These are phyloP conservation scores for Naganishia onofrii DNA, from an alignment of 768 basidiomycete species.

Conservation along the genomic window DNA sequence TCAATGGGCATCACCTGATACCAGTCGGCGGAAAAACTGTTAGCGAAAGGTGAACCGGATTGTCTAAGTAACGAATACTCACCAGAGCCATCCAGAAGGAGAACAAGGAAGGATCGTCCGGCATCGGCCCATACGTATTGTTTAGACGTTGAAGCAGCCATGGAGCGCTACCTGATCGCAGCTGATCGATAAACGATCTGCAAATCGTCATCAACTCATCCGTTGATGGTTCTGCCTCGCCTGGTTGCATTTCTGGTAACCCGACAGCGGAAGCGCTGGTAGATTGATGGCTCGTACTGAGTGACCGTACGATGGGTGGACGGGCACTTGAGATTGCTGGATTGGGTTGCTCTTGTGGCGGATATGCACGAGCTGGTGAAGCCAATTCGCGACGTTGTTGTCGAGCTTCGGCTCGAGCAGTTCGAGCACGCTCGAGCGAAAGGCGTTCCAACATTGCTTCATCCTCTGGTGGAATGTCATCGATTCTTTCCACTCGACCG, in stretches of 20 bases:
- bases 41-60: not conserved
- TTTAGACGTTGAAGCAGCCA: slow-evolving; percentile 89
- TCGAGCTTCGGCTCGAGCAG: slow-evolving; percentile 1
- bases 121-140: slow-evolving; percentile 73
- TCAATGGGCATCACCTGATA: slow-evolving; percentile 72
- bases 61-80: slow-evolving; percentile 43
- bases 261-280: not conserved
- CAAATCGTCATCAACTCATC: slow-evolving; percentile 63
- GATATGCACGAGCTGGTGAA: too few species aligned
- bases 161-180: slow-evolving; percentile 71
- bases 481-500: slow-evolving; percentile 67
- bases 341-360: not conserved
- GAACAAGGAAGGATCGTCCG: slow-evolving; percentile 67
- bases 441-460: slow-evolving; percentile 52
- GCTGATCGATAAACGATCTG: slow-evolving; percentile 62
- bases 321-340: not conserved
- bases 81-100: slow-evolving; percentile 83
- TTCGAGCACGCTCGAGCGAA: slow-evolving; percentile 39
- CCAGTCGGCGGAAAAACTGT: slow-evolving; percentile 41
- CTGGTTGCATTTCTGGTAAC: slow-evolving; percentile 15
- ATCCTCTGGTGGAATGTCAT: slow-evolving; percentile 55
- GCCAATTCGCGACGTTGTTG: not conserved
- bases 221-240: slow-evolving; percentile 51
- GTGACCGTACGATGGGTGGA: slow-evolving; percentile 3
- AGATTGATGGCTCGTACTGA: not conserved